phyloP scores from a whole-genome alignment of 2,329 filamentous ascomycete genomes.

The Trichoderma sp. region DNA sequence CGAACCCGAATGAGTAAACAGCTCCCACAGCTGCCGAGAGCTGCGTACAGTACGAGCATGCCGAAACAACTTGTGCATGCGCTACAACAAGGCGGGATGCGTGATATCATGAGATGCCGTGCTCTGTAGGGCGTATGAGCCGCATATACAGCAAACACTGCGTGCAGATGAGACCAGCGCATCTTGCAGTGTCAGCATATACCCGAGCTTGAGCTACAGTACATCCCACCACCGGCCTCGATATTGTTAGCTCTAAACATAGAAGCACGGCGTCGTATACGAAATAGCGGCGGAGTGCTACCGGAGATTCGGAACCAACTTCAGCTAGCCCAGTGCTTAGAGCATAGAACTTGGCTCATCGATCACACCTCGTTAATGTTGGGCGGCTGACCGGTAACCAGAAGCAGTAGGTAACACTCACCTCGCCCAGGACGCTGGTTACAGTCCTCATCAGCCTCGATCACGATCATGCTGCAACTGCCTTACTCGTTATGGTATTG shows the following conservation, averaged over 20 bases:
- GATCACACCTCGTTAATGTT: background rate
- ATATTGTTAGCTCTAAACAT: background rate
- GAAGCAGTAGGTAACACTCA: background rate
- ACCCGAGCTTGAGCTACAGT: background rate
- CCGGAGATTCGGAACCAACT: background rate
- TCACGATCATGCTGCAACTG: background rate
- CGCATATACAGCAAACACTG: background rate
- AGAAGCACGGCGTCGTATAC: background rate
- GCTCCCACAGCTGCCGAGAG: background rate
- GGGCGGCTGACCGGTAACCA: background rate
- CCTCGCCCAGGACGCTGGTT: no score
- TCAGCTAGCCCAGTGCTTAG: background rate
- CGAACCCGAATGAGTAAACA: background rate
- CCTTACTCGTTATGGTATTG: background rate
- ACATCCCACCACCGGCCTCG: background rate
- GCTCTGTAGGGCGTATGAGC: background rate
- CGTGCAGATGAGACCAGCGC: background rate
- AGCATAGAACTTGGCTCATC: background rate
- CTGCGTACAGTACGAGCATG: background rate
- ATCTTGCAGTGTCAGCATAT: background rate
- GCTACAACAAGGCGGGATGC: background rate
- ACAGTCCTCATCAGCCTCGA: background rate
- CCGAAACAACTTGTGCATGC: background rate
- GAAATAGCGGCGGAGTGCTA: background rate
- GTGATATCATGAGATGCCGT: background rate